Evolutionary conservation across 2,329 filamentous ascomycete genomes (phyloP), one percentile per base, ranked within the genome.

Genomic region (Rutstroemia sydowiana): DNA sequence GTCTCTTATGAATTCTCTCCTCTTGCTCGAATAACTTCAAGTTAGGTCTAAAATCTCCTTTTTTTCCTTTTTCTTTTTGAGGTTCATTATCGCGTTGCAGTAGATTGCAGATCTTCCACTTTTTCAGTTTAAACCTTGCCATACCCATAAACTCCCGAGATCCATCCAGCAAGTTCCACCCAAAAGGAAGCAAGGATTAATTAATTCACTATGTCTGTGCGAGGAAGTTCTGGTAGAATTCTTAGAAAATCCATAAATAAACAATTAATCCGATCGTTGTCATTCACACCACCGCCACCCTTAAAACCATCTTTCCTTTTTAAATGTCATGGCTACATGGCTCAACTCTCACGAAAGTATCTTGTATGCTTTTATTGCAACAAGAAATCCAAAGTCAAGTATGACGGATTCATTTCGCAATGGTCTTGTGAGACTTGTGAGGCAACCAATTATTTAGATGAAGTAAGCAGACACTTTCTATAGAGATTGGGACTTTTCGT

Each of bases 341-440:
- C 60, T 56, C 41, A 54, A 10, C 43, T 59, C 30, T 48, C 57
- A 26, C 54, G 57, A 31, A 65, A 61, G 41, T 57, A 55, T 57
- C 68, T 91, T 60, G 73, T 72, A 57, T 95, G 90, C 75, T 92
- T 95, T 73, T 95, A 92, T 69, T 95, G 91, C 69, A 85, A 87
- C 61, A 75, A 76, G 66, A 81, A 78, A 60, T 86, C 85, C 31
- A 73, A 75, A 31, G 74, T 79, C 51, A 73, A 70, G 57, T 82
- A 78, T 61, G 77, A 81, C 61, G 78, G 79, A 28, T 65, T 66
- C 48, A 74, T 81, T 52, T 76, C 75, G 66, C 77, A 82, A 63
- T 95, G 91, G 70, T 74, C 82, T 42, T 95, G 90, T 69, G 71
- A 77, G 18, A 73, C 78, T 55, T 98, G 93, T 73, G 87, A 93